Percentiles rank a stretch among this genome's conserved stretches.
These are phyloP conservation scores for Penicillium odoratum DNA, from an alignment of 495 filamentous ascomycete species.

Conservation along the genomic window DNA sequence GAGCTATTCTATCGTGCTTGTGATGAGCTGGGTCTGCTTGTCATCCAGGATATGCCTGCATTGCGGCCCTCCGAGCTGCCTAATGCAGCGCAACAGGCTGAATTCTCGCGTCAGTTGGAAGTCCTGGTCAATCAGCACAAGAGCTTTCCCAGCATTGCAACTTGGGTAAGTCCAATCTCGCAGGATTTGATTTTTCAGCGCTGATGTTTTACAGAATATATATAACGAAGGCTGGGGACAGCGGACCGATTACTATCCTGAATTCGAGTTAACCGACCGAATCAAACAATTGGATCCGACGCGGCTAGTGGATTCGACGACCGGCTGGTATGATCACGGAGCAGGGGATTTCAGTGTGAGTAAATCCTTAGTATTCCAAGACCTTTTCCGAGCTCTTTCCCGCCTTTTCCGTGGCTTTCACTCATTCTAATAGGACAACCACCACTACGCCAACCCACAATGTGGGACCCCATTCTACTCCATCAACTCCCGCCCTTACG, in stretches of 20 bases:
- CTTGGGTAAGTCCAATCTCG: slow-evolving; percentile 36
- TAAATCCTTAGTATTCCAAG: not conserved
- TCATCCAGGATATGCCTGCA: slow-evolving; percentile 71
- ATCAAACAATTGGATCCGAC: slow-evolving; percentile 60
- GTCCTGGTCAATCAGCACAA: slow-evolving; percentile 60
- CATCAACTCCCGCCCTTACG: slow-evolving; percentile 53
- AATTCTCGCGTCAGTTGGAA: slow-evolving; percentile 63
- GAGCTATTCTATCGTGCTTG: slow-evolving; percentile 65
- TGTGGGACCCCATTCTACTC: slow-evolving; percentile 68
- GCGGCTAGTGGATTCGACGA: slow-evolving; percentile 57
- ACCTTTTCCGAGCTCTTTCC: too few relatives aligned
- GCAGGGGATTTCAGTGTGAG: slow-evolving; percentile 56
- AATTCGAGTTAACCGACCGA: slow-evolving; percentile 53
- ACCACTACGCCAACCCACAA: slow-evolving; percentile 70
- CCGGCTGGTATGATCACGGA: slow-evolving; percentile 63
- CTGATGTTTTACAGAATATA: slow-evolving; percentile 46
- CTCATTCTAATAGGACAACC: slow-evolving; percentile 53
- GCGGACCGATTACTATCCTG: slow-evolving; percentile 46
- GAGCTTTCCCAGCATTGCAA: slow-evolving; percentile 59
- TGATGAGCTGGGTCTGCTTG: slow-evolving; percentile 60
- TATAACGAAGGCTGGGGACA: slow-evolving; percentile 78
- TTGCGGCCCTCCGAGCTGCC: slow-evolving; percentile 43
- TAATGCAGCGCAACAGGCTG: slow-evolving; percentile 50
- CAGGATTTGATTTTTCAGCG: not conserved
- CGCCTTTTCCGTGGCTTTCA: not conserved